phyloP scores from a whole-genome alignment of 768 basidiomycete species.

The Amanita rubescens region DNA sequence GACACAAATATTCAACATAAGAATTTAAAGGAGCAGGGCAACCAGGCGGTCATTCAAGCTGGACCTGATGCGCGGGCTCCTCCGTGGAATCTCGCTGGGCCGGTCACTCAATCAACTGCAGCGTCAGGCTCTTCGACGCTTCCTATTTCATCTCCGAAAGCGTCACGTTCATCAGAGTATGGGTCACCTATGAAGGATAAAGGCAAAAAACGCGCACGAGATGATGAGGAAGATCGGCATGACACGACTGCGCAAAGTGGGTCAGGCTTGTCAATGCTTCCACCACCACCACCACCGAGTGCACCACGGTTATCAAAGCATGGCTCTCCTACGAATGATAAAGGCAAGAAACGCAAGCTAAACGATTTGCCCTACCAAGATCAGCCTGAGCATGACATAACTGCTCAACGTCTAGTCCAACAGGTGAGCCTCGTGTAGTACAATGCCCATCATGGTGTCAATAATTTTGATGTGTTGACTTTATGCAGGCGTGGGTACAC shows the following conservation, averaged over 20 bases:
- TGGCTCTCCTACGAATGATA: background rate
- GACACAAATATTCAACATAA: background rate
- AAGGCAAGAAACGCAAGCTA: background rate
- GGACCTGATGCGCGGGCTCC: constrained; percentile 9
- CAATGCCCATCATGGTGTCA: constrained; percentile 7
- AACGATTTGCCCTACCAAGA: background rate
- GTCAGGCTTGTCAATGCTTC: background rate
- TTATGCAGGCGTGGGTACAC: constrained; percentile 14
- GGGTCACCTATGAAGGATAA: background rate
- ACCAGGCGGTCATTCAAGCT: constrained; percentile 3
- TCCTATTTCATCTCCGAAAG: background rate
- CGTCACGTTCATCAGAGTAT: background rate
- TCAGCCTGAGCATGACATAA: background rate
- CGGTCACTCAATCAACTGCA: background rate
- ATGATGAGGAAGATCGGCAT: constrained; percentile 4
- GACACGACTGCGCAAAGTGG: constrained; percentile 9
- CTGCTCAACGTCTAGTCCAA: constrained; percentile 14
- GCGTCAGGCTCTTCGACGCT: background rate
- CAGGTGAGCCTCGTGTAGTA: constrained; percentile 11
- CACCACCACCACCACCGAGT: background rate
- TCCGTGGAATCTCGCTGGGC: background rate
- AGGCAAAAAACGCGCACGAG: background rate
- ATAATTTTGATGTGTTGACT: constrained; percentile 8
- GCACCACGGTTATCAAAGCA: background rate
- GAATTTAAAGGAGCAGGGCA: background rate